Base-by-base conservation (phyloP, 192 early-diverging fungal genomes). In the Coemansia sp. region DNA sequence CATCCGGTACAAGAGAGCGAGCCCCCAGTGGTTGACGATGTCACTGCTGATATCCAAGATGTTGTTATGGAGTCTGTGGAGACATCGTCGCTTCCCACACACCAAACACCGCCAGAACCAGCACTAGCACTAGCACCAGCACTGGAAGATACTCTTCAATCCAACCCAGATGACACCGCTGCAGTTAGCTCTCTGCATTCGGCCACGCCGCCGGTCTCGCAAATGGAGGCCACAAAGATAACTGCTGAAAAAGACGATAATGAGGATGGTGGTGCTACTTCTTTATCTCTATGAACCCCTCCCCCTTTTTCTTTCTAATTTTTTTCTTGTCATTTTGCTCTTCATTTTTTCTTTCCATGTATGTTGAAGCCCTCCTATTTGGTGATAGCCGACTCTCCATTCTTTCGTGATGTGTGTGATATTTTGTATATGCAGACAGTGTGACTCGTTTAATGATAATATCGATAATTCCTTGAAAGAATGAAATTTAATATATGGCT, bases 71-170 rank as follows among this genome's bases (percentile, higher is more conserved):
- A 64, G 49, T 17, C 48, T 16, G 62, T 50, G 45, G 32, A 17
- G 14, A 11, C 32, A 46, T 25, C 25, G 25, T 25, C 25, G 25
- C 19, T 48, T 4, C 58, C 55, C 9, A 57, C 22, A 32, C 41
- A 62, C 10, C 40, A 61, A 51, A 12, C 40, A 19, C 48, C 67
- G 37, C n/a, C 59, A 70, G 12, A n/a, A n/a, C n/a, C n/a, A n/a
- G n/a, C n/a, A n/a, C n/a, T n/a, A n/a, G n/a, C n/a, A n/a, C n/a
- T n/a, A n/a, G n/a, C 51, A 20, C 22, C 56, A 7, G 65, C 43
- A 39, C 37, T 39, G 40, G 32, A 49, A 2, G 57, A 25, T n/a
- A 17, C 57, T 13, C 6, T n/a, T 12, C 32, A 32, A n/a, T 4
- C 38, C 8, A 53, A 53, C 7, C 19, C 50, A 22, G 50, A 53